Base-by-base conservation (phyloP, 345 rosid genomes). In the Lumnitzera racemosa region DNA sequence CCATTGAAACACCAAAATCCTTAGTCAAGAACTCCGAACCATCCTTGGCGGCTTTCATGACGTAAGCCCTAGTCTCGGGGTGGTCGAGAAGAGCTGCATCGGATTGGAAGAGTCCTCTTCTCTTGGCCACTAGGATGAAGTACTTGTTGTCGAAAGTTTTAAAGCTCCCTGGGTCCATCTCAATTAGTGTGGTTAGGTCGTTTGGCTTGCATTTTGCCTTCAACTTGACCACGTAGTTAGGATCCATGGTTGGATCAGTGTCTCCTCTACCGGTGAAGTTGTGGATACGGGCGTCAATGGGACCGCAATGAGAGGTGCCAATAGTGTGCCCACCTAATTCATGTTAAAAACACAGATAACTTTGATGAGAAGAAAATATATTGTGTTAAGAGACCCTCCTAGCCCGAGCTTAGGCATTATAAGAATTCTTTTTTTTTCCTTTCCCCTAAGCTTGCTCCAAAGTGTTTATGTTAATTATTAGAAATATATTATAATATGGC, bases 121-220 rank as follows among this genome's bases (percentile, higher is more conserved):
- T 88, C 58, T 85, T 76, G 0, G 64, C 31, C 11, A 85, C 83
- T 13, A 75, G 74, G 3, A 51, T 70, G 66, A 13, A 85, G 67
- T 88, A 88, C 23, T 66, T 56, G 8, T 15, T 47, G 53, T 88
- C 96, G 41, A 88, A 86, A 17, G 86, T 81, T 77, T 46, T 78
- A 51, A 69, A 71, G 46, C 91, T 83, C 23, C 90, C 89, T 0
- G 91, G 96, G 58, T 85, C 89, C 91, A 88, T 83, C 58, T 85
- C 89, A 8, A 75, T 80, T 3, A 80, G 67, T 15, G 90, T 75
- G 0, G 56, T 83, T 11, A 43, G 62, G 58, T 85, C 91, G 3
- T 68, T 69, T 0, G 65, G 83, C 59, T 68, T 72, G 74, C 92
- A 83, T 66, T 48, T 83, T 5, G 1, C 9, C 66, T 68, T 74